A percentile compares a stretch with the other conserved stretches of the same genome.
Conservation (phyloP, 495 filamentous ascomycete species). For the Polyplosphaeria fusca region DNA sequence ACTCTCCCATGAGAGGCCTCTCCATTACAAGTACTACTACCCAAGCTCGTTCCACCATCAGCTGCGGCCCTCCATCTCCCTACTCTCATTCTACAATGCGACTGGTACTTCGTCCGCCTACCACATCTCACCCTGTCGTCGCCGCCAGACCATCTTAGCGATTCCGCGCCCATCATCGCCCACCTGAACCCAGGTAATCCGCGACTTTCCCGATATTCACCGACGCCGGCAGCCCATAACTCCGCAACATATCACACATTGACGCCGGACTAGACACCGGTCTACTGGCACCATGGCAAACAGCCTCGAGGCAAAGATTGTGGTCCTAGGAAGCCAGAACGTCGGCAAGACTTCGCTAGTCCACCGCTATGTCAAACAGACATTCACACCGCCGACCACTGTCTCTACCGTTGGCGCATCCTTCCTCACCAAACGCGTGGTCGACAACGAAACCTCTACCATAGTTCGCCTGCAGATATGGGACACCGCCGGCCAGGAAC, state of each 20-base stretch:
- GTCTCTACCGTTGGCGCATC: conserved; percentile 87
- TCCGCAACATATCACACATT: too few species aligned
- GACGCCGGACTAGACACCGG: background rate
- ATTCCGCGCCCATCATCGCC: background rate
- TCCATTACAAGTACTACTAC: conserved; percentile 6
- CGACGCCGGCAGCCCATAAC: too few species aligned
- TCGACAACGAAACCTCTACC: conserved; percentile 77
- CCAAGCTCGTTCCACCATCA: conserved; percentile 9
- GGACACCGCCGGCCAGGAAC: conserved; percentile 94
- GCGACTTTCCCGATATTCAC: conserved; percentile 3
- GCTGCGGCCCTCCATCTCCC: background rate
- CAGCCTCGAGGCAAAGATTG: conserved; percentile 67
- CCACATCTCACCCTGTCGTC: background rate
- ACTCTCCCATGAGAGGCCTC: too few species aligned
- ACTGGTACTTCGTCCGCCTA: conserved; percentile 11
- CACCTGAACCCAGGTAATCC: conserved; percentile 7
- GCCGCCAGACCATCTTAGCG: background rate
- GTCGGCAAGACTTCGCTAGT: conserved; percentile 95
- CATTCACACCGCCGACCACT: conserved; percentile 65
- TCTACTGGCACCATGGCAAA: conserved; percentile 54
- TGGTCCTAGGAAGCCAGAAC: conserved; percentile 51
- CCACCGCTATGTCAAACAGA: conserved; percentile 77
- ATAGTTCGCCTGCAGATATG: conserved; percentile 84
- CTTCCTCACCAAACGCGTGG: conserved; percentile 88
- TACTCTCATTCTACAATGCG: conserved; percentile 16